Evolutionary conservation across 169 alveolate species (phyloP).

Genomic region (Plasmodium falciparum): DNA sequence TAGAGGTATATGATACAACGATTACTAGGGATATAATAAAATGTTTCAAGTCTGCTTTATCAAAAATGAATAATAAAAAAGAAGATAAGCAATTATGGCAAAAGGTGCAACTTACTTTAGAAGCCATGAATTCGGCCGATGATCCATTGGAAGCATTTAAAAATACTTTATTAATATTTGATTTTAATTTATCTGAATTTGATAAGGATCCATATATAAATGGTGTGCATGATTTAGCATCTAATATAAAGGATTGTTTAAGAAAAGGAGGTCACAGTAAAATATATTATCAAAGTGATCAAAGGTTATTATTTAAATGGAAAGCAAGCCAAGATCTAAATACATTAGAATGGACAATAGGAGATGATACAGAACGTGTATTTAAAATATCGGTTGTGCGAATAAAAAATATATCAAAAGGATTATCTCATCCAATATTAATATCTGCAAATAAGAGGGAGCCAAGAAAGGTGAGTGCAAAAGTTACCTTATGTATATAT

Average conservation of each 20-base stretch:
- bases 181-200: slow-evolving; percentile 91
- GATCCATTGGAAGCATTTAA: slow-evolving; percentile 78
- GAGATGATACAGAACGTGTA: slow-evolving; percentile 87
- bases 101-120: slow-evolving; percentile 74
- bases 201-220: slow-evolving; percentile 94
- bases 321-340: slow-evolving; percentile 89
- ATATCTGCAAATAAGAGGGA: slow-evolving; percentile 90
- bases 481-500: slow-evolving; percentile 85
- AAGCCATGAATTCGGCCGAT: slow-evolving; percentile 77
- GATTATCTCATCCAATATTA: slow-evolving; percentile 89
- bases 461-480: slow-evolving; percentile 89
- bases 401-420: slow-evolving; percentile 92
- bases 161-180: slow-evolving; percentile 75
- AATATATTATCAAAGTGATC: slow-evolving; percentile 81
- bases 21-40: slow-evolving; percentile 81
- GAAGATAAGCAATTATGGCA: slow-evolving; percentile 78
- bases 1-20: slow-evolving; percentile 81
- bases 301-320: slow-evolving; percentile 84
- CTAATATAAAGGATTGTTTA: slow-evolving; percentile 88
- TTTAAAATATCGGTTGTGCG: slow-evolving; percentile 90
- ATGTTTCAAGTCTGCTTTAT: slow-evolving; percentile 72
- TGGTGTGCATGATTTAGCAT: slow-evolving; percentile 94
- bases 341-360: slow-evolving; percentile 91
- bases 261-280: slow-evolving; percentile 90
- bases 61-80: slow-evolving; percentile 78